A percentile compares a stretch with the other conserved stretches of the same genome.
Conservation (phyloP, 805 yeast species). For the Komagataella pseudopastoris region DNA sequence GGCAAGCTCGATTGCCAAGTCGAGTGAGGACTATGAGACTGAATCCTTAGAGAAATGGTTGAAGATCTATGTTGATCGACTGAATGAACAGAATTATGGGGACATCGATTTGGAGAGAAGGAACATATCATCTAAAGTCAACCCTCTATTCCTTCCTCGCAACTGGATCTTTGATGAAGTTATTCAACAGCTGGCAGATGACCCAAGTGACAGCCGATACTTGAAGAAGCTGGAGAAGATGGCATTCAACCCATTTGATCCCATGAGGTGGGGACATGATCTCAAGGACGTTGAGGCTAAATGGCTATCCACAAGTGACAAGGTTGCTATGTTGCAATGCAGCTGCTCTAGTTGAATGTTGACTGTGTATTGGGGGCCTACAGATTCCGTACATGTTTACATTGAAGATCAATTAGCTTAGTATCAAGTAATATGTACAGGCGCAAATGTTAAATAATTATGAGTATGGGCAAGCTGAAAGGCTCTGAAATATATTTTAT, state of each 20-base stretch:
- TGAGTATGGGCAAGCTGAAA: neutral
- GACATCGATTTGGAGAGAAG: conserved; percentile 22
- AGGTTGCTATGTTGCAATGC: conserved; percentile 52
- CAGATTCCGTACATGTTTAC: neutral
- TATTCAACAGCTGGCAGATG: conserved; percentile 35
- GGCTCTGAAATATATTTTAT: neutral
- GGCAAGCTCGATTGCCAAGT: conserved; percentile 13
- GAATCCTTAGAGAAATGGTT: conserved; percentile 39
- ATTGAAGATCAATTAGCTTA: neutral
- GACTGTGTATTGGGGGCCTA: too few relatives aligned
- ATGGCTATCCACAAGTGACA: conserved; percentile 44
- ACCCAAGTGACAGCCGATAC: conserved; percentile 33
- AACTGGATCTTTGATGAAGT: conserved; percentile 84
- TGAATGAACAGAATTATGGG: conserved; percentile 22
- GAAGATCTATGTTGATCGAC: conserved; percentile 27
- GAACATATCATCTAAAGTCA: conserved; percentile 28
- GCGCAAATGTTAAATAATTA: neutral
- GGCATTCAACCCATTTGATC: conserved; percentile 67
- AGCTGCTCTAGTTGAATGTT: conserved; percentile 41
- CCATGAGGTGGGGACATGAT: conserved; percentile 52
- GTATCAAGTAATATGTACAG: neutral
- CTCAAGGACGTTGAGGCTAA: conserved; percentile 40
- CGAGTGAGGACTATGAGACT: conserved; percentile 13
- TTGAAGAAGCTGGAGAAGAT: conserved; percentile 53
- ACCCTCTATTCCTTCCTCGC: conserved; percentile 75